Base-by-base conservation (phyloP, 495 filamentous ascomycete genomes). In the Xylaria cubensis region DNA sequence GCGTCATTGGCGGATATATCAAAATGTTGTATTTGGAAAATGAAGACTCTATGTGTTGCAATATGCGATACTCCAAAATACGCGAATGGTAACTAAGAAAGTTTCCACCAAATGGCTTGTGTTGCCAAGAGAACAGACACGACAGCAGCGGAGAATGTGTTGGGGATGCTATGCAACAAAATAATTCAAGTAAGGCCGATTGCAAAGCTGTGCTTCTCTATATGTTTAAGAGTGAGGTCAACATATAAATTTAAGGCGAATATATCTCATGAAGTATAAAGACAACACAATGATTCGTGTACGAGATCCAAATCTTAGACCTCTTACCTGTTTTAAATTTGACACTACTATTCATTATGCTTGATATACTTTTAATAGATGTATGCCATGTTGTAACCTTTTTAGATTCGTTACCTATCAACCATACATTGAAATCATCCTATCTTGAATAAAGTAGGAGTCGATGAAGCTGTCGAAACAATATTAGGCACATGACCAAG, bases 101-200 rank as follows among this genome's bases (percentile, higher is more conserved):
- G 53, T 56, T 56, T 56, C 53, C 53, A 56, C 53, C 53, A 56
- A 56, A 56, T 17, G 53, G 24, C 53, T 56, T 29, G 26, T 56
- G 29, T 56, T 32, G 53, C 53, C 53, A 56, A 56, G 53, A 56
- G 53, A 56, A 32, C 29, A 13, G 4, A 56, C 51, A 55, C 24
- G 15, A 55, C 26, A 0, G 21, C 53, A 29, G 26, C 53, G 21
- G 53, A 32, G 12, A 56, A 32, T 32, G 53, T 32, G 53, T 56
- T 32, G 53, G 26, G 32, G 53, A 32, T 17, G 1, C 12, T 24
- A 32, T 56, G 53, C 15, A 56, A 5, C 26, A 13, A 13, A 56
- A 13, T 2, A 29, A 29, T 17, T 24, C 9, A n/a, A 32, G 5
- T 10, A 56, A 56, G 3, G 53, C 21, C 26, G 3, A 24, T 56